Base-by-base conservation (phyloP, 257 asterid species). In the Solanum pimpinellifolium region DNA sequence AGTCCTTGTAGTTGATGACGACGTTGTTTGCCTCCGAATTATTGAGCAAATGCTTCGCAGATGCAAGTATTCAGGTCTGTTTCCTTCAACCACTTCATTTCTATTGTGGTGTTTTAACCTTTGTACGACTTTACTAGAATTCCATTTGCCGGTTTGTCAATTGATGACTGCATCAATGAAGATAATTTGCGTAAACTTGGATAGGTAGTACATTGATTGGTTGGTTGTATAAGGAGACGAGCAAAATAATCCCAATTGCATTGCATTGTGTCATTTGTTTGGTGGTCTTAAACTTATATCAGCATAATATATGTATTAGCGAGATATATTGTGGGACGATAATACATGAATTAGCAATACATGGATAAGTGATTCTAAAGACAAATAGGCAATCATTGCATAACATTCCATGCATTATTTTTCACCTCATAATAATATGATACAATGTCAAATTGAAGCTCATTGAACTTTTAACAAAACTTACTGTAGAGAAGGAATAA, bases 1-100 rank as follows among this genome's bases (percentile, higher is more conserved):
- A 93, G 98, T 95, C 72, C 88, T 94, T 87, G 95, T 93, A 86
- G 98, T 95, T 90, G 98, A 95, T 35, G 98, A 95, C 68, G 95
- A 93, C 90, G 44, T 92, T 83, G 86, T 87, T 82, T 95, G 98
- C 90, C 89, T 95, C 80, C 93, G 91, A 47, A 91, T 95, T 66
- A 88, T 95, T 33, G 98, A 95, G 90, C 92, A 89, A 87, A 95
- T 95, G 98, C 98, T 95, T 76, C 94, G 94, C 77, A 93, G 86
- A 88, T 95, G 98, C 94, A 86, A 90, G 90, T 95, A 95, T 81
- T 49, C 68, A 1, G 85, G 85, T 81, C 6, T 49, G 29, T 6
- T 81, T 31, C n/a, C 44, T 68, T 77, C 37, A 42, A 42, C 25
- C 9, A 9, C 11, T 77, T 13, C 37, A 77, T 46, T 77, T 77